Percentiles rank a stretch among this genome's conserved stretches.
Conservation (phyloP, 2,329 filamentous ascomycete species). For the Cladosporium sp. region DNA sequence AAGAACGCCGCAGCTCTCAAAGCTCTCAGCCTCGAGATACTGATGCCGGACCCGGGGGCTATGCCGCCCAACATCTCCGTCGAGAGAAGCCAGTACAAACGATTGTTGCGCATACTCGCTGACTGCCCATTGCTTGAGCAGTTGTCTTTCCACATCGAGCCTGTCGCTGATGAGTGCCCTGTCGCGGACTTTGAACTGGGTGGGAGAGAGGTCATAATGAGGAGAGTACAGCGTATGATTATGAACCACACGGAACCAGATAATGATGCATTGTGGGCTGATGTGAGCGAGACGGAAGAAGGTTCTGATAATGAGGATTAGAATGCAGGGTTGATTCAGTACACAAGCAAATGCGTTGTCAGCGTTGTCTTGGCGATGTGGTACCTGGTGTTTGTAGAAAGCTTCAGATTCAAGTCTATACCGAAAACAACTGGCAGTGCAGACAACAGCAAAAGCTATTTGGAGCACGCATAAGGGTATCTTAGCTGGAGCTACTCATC, state of each 20-base stretch:
- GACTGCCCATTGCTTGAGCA: not conserved
- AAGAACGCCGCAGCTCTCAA: too few species aligned
- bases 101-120: not conserved
- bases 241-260: not conserved
- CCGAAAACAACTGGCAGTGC: not conserved
- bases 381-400: not conserved
- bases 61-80: too few species aligned
- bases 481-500: not conserved
- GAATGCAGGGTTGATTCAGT: not conserved
- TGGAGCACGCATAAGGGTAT: not conserved
- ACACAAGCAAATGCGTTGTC: not conserved
- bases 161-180: not conserved
- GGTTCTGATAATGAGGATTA: not conserved
- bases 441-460: not conserved
- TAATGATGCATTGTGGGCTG: not conserved
- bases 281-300: not conserved
- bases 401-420: not conserved
- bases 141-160: not conserved
- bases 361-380: too few species aligned
- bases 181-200: not conserved
- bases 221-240: not conserved
- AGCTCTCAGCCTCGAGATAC: too few species aligned
- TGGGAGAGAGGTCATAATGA: not conserved
- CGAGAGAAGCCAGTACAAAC: too few species aligned
- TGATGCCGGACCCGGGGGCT: too few species aligned